A percentile compares a stretch with the other conserved stretches of the same genome.
Evolutionary conservation across 305 asterid species (phyloP).

Genomic region (Fraxinus platypoda): DNA sequence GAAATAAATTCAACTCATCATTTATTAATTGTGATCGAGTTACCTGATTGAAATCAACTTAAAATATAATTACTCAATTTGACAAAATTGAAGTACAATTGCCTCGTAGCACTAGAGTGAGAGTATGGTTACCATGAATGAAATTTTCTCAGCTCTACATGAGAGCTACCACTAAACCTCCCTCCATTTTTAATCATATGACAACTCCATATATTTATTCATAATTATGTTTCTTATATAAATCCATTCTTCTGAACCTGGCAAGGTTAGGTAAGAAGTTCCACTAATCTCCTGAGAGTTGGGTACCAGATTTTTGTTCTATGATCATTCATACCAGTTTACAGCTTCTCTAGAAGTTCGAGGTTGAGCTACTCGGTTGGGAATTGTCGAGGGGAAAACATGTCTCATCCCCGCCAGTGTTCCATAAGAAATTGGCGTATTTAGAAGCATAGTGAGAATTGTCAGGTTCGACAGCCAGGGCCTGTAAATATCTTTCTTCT

Average conservation of each 20-base stretch:
- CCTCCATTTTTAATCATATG: conserved; percentile 3
- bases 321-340: background rate
- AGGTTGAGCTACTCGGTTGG: conserved; percentile 13
- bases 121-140: background rate
- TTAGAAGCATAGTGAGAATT: conserved; percentile 49
- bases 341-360: conserved; percentile 18
- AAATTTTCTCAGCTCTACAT: background rate
- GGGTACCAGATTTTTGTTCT: conserved; percentile 14
- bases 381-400: conserved; percentile 53
- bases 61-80: background rate
- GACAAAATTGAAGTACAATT: background rate
- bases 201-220: conserved; percentile 1
- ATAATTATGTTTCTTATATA: background rate
- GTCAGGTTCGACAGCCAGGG: conserved; percentile 54
- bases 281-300: background rate
- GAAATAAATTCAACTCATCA: background rate
- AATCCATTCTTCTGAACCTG: conserved; percentile 9
- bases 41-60: background rate
- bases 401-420: conserved; percentile 78
- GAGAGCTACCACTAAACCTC: background rate
- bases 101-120: background rate
- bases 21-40: background rate
- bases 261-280: background rate
- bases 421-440: conserved; percentile 84
- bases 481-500: conserved; percentile 65